Conservation (phyloP, 495 filamentous ascomycete species). For the Aspergillus kassunensis region DNA sequence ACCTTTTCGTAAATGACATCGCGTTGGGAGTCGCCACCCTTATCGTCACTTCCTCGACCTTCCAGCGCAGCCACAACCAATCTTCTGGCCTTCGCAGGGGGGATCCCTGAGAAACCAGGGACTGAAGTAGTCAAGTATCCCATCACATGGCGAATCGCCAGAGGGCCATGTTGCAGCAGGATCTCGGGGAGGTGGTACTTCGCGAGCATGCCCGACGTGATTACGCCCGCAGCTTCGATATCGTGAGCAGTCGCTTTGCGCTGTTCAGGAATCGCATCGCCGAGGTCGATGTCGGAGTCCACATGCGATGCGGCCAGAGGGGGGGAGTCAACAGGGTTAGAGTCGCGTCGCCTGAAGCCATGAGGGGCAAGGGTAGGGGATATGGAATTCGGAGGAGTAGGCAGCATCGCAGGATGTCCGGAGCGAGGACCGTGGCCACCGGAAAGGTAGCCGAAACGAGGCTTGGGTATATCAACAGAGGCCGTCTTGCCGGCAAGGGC, state of each 20-base stretch:
- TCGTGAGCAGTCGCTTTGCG: conserved; percentile 34
- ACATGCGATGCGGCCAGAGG: conserved; percentile 57
- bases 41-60: conserved; percentile 60
- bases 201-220: conserved; percentile 82
- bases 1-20: conserved; percentile 93
- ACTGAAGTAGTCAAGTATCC: conserved; percentile 87
- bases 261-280: conserved; percentile 54
- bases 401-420: conserved; percentile 59
- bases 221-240: conserved; percentile 70
- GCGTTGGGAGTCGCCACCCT: conserved; percentile 60
- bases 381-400: conserved; percentile 94
- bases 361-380: conserved; percentile 85
- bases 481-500: conserved; percentile 61
- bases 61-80: conserved; percentile 83
- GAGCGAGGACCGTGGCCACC: conserved; percentile 55
- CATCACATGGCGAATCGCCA: conserved; percentile 94
- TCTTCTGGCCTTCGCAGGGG: conserved; percentile 86
- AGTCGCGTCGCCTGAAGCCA: conserved; percentile 53
- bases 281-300: conserved; percentile 85
- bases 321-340: conserved; percentile 44
- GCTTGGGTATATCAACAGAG: conserved; percentile 69
- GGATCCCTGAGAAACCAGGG: conserved; percentile 86
- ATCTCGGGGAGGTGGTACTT: conserved; percentile 91
- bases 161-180: conserved; percentile 78
- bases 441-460: conserved; percentile 58